phyloP scores from a whole-genome alignment of 164 flowering plant genomes.

The Platanus orientalis region DNA sequence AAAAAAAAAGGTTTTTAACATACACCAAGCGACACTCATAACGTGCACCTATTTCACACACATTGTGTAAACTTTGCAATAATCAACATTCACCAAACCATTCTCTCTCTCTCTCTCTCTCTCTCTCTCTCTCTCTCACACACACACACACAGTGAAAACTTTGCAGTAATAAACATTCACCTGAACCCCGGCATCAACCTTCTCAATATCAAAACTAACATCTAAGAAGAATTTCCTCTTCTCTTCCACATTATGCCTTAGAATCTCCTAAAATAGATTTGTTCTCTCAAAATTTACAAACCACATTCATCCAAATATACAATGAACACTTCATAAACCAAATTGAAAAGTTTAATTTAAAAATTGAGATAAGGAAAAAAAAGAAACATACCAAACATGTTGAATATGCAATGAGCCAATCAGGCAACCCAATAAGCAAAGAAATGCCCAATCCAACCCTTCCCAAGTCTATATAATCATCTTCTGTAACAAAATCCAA shows the following conservation, averaged over 20 bases:
- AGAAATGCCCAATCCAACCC: constrained; percentile 90
- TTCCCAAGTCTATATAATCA: constrained; percentile 78
- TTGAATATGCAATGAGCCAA: constrained; percentile 95
- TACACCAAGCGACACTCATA: no score
- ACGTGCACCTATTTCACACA: no score
- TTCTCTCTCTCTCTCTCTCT: no score
- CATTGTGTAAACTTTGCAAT: no score
- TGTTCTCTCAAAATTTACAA: constrained; percentile 85
- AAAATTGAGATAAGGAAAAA: constrained; percentile 3
- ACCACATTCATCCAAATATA: constrained; percentile 58
- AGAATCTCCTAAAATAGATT: constrained; percentile 88
- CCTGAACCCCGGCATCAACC: constrained; percentile 97
- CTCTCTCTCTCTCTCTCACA: no score
- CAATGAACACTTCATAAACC: constrained; percentile 12
- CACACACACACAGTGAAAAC: background rate
- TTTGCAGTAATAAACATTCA: constrained; percentile 16
- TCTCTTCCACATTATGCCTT: constrained; percentile 87
- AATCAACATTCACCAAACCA: no score
- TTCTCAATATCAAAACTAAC: constrained; percentile 71
- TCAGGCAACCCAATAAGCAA: constrained; percentile 93
- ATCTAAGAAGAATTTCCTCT: constrained; percentile 76
- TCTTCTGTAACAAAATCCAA: constrained; percentile 75
- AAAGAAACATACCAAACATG: constrained; percentile 62
- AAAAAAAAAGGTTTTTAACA: no score
- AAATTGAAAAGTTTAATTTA: background rate